Percentiles rank a stretch among this genome's conserved stretches.
Evolutionary conservation across 2,329 filamentous ascomycete species (phyloP).

Genomic region (Aspergillus carbonarius): DNA sequence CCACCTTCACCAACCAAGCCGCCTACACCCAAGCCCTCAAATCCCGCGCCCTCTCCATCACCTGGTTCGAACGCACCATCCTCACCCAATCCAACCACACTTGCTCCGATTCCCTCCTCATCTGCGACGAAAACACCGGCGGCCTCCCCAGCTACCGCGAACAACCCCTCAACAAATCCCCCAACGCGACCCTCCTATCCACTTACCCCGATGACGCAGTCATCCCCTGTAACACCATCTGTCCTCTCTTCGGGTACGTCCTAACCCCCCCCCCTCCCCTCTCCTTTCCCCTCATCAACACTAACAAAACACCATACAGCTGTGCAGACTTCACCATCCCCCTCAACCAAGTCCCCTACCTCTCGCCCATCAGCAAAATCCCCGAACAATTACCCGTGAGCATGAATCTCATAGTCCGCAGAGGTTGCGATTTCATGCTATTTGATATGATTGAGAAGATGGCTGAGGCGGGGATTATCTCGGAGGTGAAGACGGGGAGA

Average conservation of each 20-base stretch:
- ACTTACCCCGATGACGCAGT: constrained; percentile 1
- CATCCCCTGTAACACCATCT: constrained; percentile 6
- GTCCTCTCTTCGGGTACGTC: constrained; percentile 15
- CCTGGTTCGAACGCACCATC: constrained; percentile 30
- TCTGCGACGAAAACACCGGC: constrained; percentile 29
- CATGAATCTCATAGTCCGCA: constrained; percentile 9
- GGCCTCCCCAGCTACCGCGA: constrained; percentile 18
- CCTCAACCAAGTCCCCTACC: constrained; percentile 9
- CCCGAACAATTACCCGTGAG: constrained; percentile 12
- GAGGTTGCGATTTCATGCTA: constrained; percentile 18
- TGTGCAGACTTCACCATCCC: constrained; percentile 7
- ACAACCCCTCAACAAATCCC: constrained; percentile 8
- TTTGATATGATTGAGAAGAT: constrained; percentile 14
- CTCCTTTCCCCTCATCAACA: neutral
- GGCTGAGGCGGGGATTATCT: constrained; percentile 7
- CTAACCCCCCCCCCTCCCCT: neutral
- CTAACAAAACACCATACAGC: neutral
- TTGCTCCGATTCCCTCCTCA: constrained; percentile 29
- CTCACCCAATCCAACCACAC: constrained; percentile 17
- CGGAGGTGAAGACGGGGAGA: constrained; percentile 11
- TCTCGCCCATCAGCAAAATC: constrained; percentile 3
- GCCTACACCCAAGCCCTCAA: constrained; percentile 6
- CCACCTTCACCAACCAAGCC: neutral
- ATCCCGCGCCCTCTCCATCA: neutral
- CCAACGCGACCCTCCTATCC: constrained; percentile 12